Conservation (phyloP, 345 rosid genomes). For the Hypericum perforatum region DNA sequence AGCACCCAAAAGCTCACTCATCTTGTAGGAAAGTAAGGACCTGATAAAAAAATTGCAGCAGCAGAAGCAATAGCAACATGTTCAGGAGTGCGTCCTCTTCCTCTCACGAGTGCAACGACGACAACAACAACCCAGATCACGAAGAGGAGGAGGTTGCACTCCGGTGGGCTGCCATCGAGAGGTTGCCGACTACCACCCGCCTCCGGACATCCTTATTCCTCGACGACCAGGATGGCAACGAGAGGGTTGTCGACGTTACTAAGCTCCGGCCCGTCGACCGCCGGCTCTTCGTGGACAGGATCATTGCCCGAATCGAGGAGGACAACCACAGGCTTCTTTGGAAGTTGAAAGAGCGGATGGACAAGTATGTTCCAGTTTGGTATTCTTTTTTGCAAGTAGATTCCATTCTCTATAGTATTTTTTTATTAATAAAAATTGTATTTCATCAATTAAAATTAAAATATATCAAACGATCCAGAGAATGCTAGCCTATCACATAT, state of each 20-base stretch:
- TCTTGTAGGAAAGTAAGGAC: too few species aligned
- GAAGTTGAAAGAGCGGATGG: conserved; percentile 39
- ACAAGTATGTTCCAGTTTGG: conserved; percentile 32
- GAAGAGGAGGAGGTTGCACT: conserved; percentile 27
- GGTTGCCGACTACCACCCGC: conserved; percentile 55
- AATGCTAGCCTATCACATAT: too few species aligned
- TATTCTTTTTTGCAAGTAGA: background rate
- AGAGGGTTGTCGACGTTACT: conserved; percentile 38
- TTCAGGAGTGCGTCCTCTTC: too few species aligned
- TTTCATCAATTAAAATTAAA: too few species aligned
- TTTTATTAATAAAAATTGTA: too few species aligned
- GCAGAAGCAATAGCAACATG: too few species aligned
- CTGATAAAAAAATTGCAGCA: too few species aligned
- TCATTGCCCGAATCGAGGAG: conserved; percentile 53
- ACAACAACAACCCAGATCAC: too few species aligned
- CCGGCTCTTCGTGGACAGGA: conserved; percentile 46
- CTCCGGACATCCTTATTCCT: conserved; percentile 43
- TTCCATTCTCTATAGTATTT: background rate
- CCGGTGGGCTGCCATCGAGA: conserved; percentile 66
- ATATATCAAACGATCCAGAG: too few species aligned
- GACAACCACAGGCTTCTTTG: conserved; percentile 51
- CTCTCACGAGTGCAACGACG: too few species aligned
- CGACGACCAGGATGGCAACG: conserved; percentile 11
- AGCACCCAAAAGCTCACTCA: too few species aligned
- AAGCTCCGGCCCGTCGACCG: conserved; percentile 46